phyloP scores from a whole-genome alignment of 1,139 yeast genomes.

The Yamadazyma sp. region DNA sequence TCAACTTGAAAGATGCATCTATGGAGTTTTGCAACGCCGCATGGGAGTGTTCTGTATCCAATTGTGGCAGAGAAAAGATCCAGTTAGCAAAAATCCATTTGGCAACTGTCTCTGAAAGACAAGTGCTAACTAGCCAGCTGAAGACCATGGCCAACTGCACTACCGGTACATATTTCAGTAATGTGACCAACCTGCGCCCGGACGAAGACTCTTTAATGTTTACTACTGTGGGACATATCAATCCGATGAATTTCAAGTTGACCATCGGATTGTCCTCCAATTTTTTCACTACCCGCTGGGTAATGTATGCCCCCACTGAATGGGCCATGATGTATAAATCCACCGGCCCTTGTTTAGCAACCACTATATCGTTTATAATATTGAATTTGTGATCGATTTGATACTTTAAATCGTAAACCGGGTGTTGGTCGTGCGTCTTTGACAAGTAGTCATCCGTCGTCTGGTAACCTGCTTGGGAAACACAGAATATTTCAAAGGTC shows the following conservation, averaged over 20 bases:
- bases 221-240: conserved; percentile 63
- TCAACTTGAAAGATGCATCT: conserved; percentile 43
- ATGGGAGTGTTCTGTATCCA: conserved; percentile 15
- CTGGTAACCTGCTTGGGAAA: conserved; percentile 56
- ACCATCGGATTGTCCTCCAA: conserved; percentile 20
- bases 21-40: conserved; percentile 39
- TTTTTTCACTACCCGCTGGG: conserved; percentile 46
- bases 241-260: conserved; percentile 46
- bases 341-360: conserved; percentile 18
- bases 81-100: conserved; percentile 21
- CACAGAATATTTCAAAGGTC: conserved; percentile 47
- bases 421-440: conserved; percentile 13
- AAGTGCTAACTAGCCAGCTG: conserved; percentile 19
- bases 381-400: conserved; percentile 53
- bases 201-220: conserved; percentile 54
- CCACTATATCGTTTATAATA: conserved; percentile 33
- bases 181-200: conserved; percentile 39
- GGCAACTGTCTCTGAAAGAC: conserved; percentile 22
- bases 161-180: conserved; percentile 35
- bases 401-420: conserved; percentile 40
- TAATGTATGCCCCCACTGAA: conserved; percentile 60
- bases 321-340: conserved; percentile 54
- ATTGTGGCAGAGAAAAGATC: conserved; percentile 24
- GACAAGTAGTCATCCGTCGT: conserved; percentile 23
- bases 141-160: conserved; percentile 25